Percentiles rank a stretch among this genome's conserved stretches.
Evolutionary conservation across 768 basidiomycete species (phyloP).

Genomic region (Agaricus subrufescens): DNA sequence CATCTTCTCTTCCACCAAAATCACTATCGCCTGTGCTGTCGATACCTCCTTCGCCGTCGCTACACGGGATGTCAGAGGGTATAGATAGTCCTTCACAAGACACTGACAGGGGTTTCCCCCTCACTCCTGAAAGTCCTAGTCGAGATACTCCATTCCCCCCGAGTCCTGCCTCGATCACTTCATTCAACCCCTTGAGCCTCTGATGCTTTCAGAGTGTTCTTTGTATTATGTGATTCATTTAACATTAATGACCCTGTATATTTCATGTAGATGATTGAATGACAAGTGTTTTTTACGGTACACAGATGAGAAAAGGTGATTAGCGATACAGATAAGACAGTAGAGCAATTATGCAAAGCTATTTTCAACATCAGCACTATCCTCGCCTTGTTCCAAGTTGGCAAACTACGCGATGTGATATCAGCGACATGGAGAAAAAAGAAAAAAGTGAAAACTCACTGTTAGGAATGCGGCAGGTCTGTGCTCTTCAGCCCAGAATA

Average conservation of each 20-base stretch:
- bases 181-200: constrained; percentile 30
- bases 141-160: constrained; percentile 36
- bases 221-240: background rate
- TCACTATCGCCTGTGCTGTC: constrained; percentile 33
- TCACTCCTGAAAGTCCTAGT: constrained; percentile 12
- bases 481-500: constrained; percentile 97
- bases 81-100: constrained; percentile 9
- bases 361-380: constrained; percentile 94
- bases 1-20: constrained; percentile 9
- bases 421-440: background rate
- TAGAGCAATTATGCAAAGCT: constrained; percentile 65
- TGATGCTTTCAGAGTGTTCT: background rate
- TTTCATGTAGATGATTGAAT: background rate
- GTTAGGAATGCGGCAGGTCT: constrained; percentile 92
- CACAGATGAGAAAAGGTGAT: constrained; percentile 1
- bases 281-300: constrained; percentile 1
- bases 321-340: background rate
- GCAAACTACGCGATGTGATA: constrained; percentile 58
- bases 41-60: constrained; percentile 35
- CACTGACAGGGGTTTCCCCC: background rate
- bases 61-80: constrained; percentile 15
- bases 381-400: constrained; percentile 84
- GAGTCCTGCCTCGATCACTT: constrained; percentile 48
- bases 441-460: constrained; percentile 38
- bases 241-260: background rate